Conservation (phyloP, 352 stramenopile genomes). For the Phytophthora pseudosyringae region DNA sequence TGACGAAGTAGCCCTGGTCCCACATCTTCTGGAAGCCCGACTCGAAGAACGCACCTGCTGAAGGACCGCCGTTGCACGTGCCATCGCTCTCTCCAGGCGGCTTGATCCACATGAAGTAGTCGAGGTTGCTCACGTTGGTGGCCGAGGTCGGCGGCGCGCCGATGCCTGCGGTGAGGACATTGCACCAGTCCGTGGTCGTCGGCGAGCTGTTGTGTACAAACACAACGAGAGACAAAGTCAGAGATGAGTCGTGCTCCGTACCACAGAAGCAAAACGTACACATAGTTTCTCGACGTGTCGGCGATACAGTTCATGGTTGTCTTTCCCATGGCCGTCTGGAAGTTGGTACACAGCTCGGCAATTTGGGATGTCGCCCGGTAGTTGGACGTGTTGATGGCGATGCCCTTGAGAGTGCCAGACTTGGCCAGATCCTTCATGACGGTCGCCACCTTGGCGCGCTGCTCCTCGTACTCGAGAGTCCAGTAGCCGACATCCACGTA, state of each 20-base stretch:
- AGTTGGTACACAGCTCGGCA: constrained; percentile 43
- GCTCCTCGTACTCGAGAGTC: constrained; percentile 42
- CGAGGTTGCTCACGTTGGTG: constrained; percentile 54
- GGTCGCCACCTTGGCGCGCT: constrained; percentile 31
- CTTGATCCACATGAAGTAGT: constrained; percentile 85
- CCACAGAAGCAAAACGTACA: constrained; percentile 5
- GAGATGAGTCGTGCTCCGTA: too few relatives aligned
- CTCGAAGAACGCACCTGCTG: constrained; percentile 64
- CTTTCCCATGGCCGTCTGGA: constrained; percentile 41
- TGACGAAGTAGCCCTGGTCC: constrained; percentile 70
- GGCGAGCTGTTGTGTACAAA: not conserved
- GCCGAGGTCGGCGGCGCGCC: constrained; percentile 51
- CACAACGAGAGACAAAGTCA: too few relatives aligned
- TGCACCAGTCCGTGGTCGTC: constrained; percentile 59
- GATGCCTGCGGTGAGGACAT: constrained; percentile 49
- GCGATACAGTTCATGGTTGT: constrained; percentile 45
- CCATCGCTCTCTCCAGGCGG: constrained; percentile 71
- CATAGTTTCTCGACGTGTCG: constrained; percentile 52
- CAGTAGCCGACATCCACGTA: constrained; percentile 73
- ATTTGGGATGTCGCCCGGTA: constrained; percentile 54
- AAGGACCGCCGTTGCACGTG: constrained; percentile 47
- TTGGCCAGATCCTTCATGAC: constrained; percentile 42
- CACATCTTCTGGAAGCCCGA: constrained; percentile 61
- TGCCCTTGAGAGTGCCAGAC: constrained; percentile 47
- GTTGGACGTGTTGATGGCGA: constrained; percentile 77